Evolutionary conservation across 1,284 basidiomycete genomes (phyloP), one percentile per base, ranked within the genome.

Genomic region (Marasmius oreades): DNA sequence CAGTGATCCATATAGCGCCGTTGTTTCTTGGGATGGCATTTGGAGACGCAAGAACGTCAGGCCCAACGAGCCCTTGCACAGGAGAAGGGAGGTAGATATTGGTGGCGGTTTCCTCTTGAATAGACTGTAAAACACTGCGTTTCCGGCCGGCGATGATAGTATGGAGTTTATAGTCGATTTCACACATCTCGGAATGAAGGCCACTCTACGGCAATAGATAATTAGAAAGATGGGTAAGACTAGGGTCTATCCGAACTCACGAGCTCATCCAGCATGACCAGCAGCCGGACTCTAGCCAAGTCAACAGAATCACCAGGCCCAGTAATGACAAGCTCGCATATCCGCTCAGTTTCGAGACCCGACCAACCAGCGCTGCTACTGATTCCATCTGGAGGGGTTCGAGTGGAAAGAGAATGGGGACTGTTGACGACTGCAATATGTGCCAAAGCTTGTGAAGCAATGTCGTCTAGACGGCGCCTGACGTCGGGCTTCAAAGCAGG

Each of bases 51-150:
- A 70, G 69, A 26, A 76, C 64, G 56, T 89, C 86, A 20, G 84
- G 79, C 22, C 88, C 88, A 48, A 95, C 79, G 20, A 95, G 83
- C 48, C 92, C 93, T 62, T 95, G 90, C 53, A 98, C 77, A 44
- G 94, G 88, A 5, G 93, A 93, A 28, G 96, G 94, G 62, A 93
- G 82, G 72, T 98, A 99, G 59, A 99, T 93, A 69, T 96, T 99
- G 56, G 96, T 98, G 0, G 88, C 95, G 0, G 96, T 98, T 72
- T 98, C 95, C 72, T 98, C 95, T 70, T 98, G 93, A 57, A 99
- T 97, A 6, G 88, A 82, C 72, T 98, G 96, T 43, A 99, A 78
- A 23, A 90, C 81, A 57, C 80, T 80, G 48, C 96, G 90, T 74
- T 98, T 97, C 60, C 93, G 87, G 20, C 93, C 93, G 11, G 93